Evolutionary conservation across 176 grass and related monocot genomes (phyloP), one percentile per base, ranked within the genome.

Genomic region (Ensete ventricosum): DNA sequence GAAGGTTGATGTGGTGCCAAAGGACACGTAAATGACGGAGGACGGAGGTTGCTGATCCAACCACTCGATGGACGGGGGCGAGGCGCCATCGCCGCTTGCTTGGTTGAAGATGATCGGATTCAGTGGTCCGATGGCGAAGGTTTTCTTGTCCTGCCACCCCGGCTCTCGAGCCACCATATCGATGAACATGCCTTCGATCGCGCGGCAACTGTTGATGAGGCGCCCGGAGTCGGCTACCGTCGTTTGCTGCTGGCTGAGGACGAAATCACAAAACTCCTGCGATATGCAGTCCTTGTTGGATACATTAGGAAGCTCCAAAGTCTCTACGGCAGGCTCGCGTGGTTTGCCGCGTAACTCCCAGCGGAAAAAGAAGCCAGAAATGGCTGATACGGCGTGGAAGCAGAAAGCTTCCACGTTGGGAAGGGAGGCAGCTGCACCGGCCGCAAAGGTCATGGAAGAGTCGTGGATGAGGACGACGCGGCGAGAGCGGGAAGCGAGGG

Each of bases 11-110:
- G 79, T 86, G 17, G 83, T 84, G 71, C 91, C 91, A 51, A 90
- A 96, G 9, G 83, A 90, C 23, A 91, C 77, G 71, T 88, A 96
- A 2, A 96, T 78, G 72, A 90, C 89, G 12, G 89, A 92, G n/a
- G 54, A 19, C 52, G 58, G 27, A 14, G 83, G 83, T 67, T 92
- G 92, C 78, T 6, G 29, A 81, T 89, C 87, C 53, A 96, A 85
- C 89, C 92, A 96, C 0, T 75, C 70, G 24, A 92, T 67, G 83
- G 87, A 96, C 43, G 69, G 43, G 77, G 87, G 89, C 27, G 64
- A 62, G 2, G 12, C 60, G 11, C 64, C 65, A 17, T 29, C 23
- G 17, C 8, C 9, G 19, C 8, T 9, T 11, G 57, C 53, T 63
- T 19, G 19, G 49, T 20, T 75, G 14, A 73, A 9, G 26, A 64